Conservation (phyloP, 805 yeast species). For the Yueomyces sp. region DNA sequence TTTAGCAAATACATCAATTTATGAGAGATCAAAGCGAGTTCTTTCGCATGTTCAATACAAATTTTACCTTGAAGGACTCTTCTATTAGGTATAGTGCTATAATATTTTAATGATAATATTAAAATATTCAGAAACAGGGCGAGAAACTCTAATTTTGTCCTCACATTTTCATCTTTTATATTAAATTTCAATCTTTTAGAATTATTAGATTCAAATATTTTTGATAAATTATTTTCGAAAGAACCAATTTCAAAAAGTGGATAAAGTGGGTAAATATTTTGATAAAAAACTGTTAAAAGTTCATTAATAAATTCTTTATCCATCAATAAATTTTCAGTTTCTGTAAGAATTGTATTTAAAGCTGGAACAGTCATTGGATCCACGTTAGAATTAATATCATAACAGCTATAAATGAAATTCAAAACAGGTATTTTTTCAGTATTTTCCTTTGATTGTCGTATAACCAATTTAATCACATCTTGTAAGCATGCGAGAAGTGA, state of each 20-base stretch:
- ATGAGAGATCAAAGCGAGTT: slow-evolving; percentile 3
- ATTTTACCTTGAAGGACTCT: not conserved
- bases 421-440: slow-evolving; percentile 5
- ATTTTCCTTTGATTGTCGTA: slow-evolving; percentile 2
- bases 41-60: slow-evolving; percentile 2
- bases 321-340: slow-evolving; percentile 5
- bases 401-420: slow-evolving; percentile 6
- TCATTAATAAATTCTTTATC: slow-evolving; percentile 4
- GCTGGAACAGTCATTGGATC: slow-evolving; percentile 3
- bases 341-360: slow-evolving; percentile 4
- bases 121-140: slow-evolving; percentile 4
- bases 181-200: not conserved
- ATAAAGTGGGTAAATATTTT: slow-evolving; percentile 12
- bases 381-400: slow-evolving; percentile 7
- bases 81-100: slow-evolving; percentile 1
- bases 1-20: slow-evolving; percentile 6
- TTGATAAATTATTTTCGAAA: slow-evolving; percentile 4
- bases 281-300: slow-evolving; percentile 7
- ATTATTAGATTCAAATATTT: slow-evolving; percentile 1
- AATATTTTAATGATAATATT: slow-evolving; percentile 1
- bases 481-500: slow-evolving; percentile 8
- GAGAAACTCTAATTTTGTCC: slow-evolving; percentile 4
- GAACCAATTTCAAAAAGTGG: slow-evolving; percentile 10
- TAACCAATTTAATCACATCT: slow-evolving; percentile 9
- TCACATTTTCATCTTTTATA: slow-evolving; percentile 1